Conservation (phyloP, 192 early-diverging fungal species). For the Irineochytrium annulatum region DNA sequence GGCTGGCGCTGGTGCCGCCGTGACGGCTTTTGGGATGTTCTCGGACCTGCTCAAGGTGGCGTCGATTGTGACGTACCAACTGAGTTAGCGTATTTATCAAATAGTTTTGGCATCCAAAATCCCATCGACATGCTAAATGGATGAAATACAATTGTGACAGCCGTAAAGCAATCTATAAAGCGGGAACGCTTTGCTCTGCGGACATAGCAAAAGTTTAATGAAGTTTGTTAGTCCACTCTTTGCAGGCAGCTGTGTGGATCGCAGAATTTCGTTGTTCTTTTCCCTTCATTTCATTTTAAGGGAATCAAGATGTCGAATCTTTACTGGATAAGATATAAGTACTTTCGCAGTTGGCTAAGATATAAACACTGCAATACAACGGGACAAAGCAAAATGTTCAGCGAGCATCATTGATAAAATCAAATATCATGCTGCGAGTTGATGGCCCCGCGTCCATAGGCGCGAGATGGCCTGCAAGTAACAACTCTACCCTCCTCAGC, state of each 20-base stretch:
- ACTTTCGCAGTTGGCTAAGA: not conserved
- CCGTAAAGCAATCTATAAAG: no score
- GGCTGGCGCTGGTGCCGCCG: slow-evolving; percentile 91
- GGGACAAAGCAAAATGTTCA: no score
- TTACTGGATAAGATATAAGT: not conserved
- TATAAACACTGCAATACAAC: not conserved
- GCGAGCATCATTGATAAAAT: slow-evolving; percentile 35
- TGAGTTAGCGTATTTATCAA: not conserved
- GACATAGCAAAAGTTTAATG: no score
- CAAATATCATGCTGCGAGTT: slow-evolving; percentile 37
- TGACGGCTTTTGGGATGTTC: slow-evolving; percentile 98
- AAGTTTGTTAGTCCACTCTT: no score
- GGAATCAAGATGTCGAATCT: not conserved
- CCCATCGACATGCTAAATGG: no score
- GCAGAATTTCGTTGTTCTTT: not conserved
- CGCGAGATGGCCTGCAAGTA: slow-evolving; percentile 72
- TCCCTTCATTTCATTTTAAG: not conserved
- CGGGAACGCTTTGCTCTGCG: no score
- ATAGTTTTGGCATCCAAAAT: not conserved
- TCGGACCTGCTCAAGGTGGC: slow-evolving; percentile 85
- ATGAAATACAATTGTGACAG: no score
- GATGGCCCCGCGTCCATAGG: slow-evolving; percentile 60
- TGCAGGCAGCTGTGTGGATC: not conserved
- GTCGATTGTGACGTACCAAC: slow-evolving; percentile 3
- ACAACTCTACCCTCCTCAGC: slow-evolving; percentile 53